phyloP scores from a whole-genome alignment of 1,284 basidiomycete species.

The Sparassis latifolia region DNA sequence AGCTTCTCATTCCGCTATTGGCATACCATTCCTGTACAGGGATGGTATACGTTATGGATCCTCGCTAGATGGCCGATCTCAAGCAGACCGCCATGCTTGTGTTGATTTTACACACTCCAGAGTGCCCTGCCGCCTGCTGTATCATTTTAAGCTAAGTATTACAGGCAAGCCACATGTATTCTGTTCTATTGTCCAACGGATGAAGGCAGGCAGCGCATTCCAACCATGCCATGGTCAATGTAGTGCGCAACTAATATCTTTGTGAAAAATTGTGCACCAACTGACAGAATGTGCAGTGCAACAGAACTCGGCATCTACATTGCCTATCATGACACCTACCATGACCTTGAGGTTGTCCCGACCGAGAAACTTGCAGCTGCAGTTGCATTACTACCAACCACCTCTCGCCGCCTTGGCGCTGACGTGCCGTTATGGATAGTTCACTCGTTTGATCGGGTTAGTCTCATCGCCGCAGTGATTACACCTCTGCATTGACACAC shows the following conservation, averaged over 20 bases:
- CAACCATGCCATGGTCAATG: neutral
- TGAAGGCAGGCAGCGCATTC: neutral
- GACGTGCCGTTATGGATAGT: conserved; percentile 1
- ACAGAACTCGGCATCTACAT: neutral
- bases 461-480: neutral
- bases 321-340: neutral
- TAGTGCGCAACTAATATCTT: neutral
- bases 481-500: neutral
- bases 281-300: conserved; percentile 1
- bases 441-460: conserved; percentile 3
- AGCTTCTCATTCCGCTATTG: neutral
- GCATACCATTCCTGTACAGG: conserved; percentile 1
- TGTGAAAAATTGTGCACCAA: neutral
- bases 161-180: neutral
- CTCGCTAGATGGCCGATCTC: neutral
- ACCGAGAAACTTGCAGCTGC: neutral
- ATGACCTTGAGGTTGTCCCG: neutral
- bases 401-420: neutral
- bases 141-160: neutral
- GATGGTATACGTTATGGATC: conserved; percentile 1
- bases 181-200: neutral
- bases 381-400: neutral
- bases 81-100: conserved; percentile 1
- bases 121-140: neutral
- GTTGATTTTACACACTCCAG: conserved; percentile 2